Conservation (phyloP, 177 flowering plant species). For the Vitis hybrid region DNA sequence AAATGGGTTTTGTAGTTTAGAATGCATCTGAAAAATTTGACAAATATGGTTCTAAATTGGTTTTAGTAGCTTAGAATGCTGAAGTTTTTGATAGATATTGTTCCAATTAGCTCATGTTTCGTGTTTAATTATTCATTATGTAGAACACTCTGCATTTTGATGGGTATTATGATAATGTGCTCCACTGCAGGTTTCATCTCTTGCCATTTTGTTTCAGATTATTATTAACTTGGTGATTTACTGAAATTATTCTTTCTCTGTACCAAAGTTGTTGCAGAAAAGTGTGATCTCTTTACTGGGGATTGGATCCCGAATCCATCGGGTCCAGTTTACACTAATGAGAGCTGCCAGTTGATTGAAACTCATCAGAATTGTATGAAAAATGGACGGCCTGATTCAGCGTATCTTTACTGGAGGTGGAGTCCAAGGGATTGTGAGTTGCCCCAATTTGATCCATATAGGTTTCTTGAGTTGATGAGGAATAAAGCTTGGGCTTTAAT, state of each 20-base stretch:
- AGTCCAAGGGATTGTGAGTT: constrained; percentile 67
- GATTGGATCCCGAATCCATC: constrained; percentile 76
- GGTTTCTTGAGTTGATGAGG: constrained; percentile 76
- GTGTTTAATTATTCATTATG: not conserved
- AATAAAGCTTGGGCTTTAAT: constrained; percentile 77
- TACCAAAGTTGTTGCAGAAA: constrained; percentile 35
- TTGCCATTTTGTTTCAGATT: not conserved
- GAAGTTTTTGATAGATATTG: not conserved
- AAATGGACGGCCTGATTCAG: constrained; percentile 88
- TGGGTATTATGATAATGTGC: not conserved
- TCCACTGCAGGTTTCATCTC: too few species aligned
- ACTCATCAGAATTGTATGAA: constrained; percentile 87
- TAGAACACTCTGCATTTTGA: not conserved
- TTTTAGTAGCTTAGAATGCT: not conserved
- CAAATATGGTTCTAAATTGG: not conserved
- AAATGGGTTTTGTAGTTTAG: not conserved
- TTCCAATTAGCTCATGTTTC: not conserved
- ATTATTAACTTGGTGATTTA: not conserved
- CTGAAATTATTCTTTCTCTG: not conserved
- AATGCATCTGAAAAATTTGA: not conserved
- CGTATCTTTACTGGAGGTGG: constrained; percentile 93
- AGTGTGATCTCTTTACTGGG: constrained; percentile 76
- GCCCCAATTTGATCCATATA: constrained; percentile 56
- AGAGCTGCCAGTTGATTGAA: constrained; percentile 65
- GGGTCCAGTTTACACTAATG: constrained; percentile 80